Evolutionary conservation across 345 rosid genomes (phyloP).

Genomic region (Arabidopsis arenosa): DNA sequence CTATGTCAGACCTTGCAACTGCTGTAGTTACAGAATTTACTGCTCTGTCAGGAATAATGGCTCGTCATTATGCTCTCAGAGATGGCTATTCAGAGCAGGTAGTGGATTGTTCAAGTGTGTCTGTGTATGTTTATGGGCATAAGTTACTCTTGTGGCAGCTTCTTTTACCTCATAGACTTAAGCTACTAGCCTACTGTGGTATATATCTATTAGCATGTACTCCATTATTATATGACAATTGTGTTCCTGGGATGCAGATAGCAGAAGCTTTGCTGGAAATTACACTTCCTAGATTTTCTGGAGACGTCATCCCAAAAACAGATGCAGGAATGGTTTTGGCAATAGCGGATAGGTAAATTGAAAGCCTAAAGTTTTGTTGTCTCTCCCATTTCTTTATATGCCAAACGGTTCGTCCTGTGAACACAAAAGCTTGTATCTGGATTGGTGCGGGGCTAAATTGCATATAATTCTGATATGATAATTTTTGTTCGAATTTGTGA

Average conservation of each 20-base stretch:
- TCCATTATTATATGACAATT: constrained; percentile 16
- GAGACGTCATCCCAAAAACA: constrained; percentile 83
- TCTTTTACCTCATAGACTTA: constrained; percentile 1
- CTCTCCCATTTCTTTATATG: constrained; percentile 17
- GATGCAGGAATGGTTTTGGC: constrained; percentile 89
- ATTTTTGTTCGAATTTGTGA: constrained; percentile 9
- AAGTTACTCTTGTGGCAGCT: neutral
- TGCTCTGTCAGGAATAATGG: constrained; percentile 93
- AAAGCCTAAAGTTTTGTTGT: constrained; percentile 26
- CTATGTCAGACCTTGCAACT: constrained; percentile 96
- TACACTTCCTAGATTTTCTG: constrained; percentile 86
- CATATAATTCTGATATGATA: constrained; percentile 25
- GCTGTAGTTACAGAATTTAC: constrained; percentile 94
- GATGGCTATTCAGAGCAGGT: constrained; percentile 93
- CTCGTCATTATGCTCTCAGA: constrained; percentile 91
- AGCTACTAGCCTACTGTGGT: constrained; percentile 19
- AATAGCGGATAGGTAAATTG: constrained; percentile 81
- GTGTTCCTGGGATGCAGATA: constrained; percentile 54
- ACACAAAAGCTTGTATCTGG: constrained; percentile 13
- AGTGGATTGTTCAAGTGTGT: constrained; percentile 30
- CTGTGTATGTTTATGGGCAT: constrained; percentile 16
- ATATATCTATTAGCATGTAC: constrained; percentile 15
- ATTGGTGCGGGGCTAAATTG: constrained; percentile 9
- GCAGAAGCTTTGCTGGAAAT: constrained; percentile 94
- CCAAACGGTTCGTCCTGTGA: constrained; percentile 23